Evolutionary conservation across 176 grass and related monocot genomes (phyloP).

Genomic region (Carex pumila): DNA sequence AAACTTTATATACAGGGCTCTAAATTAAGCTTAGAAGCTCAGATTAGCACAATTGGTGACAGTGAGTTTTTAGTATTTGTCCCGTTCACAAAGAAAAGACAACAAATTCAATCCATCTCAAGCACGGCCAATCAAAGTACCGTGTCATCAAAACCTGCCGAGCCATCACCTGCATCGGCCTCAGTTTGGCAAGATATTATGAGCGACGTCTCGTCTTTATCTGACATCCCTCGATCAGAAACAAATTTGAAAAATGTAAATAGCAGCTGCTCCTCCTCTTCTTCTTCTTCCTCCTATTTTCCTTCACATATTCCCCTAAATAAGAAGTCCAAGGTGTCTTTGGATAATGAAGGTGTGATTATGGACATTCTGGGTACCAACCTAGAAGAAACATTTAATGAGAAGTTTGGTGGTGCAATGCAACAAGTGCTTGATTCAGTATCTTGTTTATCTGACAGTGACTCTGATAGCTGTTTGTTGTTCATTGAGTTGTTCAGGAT

Average conservation of each 20-base stretch:
- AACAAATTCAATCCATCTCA: background rate
- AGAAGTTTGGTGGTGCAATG: slow-evolving; percentile 32
- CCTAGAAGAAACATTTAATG: slow-evolving; percentile 20
- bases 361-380: slow-evolving; percentile 13
- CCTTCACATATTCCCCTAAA: slow-evolving; percentile 14
- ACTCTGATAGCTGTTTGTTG: slow-evolving; percentile 24
- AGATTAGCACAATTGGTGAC: slow-evolving; percentile 23
- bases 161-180: slow-evolving; percentile 32
- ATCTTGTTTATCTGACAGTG: slow-evolving; percentile 23
- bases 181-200: slow-evolving; percentile 80
- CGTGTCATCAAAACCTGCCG: background rate
- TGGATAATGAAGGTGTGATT: slow-evolving; percentile 28
- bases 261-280: background rate
- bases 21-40: slow-evolving; percentile 46
- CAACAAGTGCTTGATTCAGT: slow-evolving; percentile 23
- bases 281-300: background rate
- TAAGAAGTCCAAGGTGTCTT: slow-evolving; percentile 33
- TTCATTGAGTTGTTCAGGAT: slow-evolving; percentile 24
- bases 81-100: slow-evolving; percentile 45
- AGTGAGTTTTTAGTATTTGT: slow-evolving; percentile 57
- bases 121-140: slow-evolving; percentile 16
- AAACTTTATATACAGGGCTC: slow-evolving; percentile 38
- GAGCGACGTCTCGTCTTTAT: slow-evolving; percentile 61
- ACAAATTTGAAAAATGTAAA: slow-evolving; percentile 17
- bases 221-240: slow-evolving; percentile 29